Base-by-base conservation (phyloP, 2,329 filamentous ascomycete species). In the Sarocladiaceae sp. region DNA sequence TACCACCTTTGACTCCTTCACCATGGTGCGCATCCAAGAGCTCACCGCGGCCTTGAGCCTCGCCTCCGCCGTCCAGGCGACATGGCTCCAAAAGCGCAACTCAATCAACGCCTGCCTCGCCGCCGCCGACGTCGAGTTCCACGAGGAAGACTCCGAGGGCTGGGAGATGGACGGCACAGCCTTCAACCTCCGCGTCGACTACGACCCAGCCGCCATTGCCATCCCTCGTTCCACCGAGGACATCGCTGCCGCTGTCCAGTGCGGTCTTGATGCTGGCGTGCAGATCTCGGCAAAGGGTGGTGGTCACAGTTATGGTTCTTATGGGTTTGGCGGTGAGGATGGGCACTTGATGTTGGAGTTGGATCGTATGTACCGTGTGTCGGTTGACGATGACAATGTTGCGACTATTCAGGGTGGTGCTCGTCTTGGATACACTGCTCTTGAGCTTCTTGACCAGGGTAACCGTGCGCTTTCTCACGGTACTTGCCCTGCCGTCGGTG, bases 241-340 rank as follows among this genome's bases (percentile, higher is more conserved):
- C 8, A 67, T 80, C 15, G 63, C 72, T 5, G 65, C 63, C 3
- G 71, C 77, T 3, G 69, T 82, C 13, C 62, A 63, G 37, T 80
- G 76, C 53, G 77, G 75, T 1, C 59, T 61, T 1, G 57, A 68
- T 22, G 55, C 63, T 39, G 63, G 64, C 11, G 62, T 77, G 23
- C 75, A 77, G 46, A 74, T 82, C 2, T 76, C 77, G 39, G 67
- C 77, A 3, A 74, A 72, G 54, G 70, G 71, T 33, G 79, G 79
- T 12, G 79, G 78, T 0, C 78, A 82, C 58, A 76, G 72, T 36
- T 82, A 79, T 61, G 79, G 66, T 0, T 78, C 76, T 35, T 76
- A 72, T 52, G 74, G 74, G 54, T 65, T 66, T 11, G 71, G 71
- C 1, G 72, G 72, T 3, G 62, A 66, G 20, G 64, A 74, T 55